Percentiles rank a stretch among this genome's conserved stretches.
Conservation (phyloP, 2,329 filamentous ascomycete genomes). For the Talaromyces pinophilus region DNA sequence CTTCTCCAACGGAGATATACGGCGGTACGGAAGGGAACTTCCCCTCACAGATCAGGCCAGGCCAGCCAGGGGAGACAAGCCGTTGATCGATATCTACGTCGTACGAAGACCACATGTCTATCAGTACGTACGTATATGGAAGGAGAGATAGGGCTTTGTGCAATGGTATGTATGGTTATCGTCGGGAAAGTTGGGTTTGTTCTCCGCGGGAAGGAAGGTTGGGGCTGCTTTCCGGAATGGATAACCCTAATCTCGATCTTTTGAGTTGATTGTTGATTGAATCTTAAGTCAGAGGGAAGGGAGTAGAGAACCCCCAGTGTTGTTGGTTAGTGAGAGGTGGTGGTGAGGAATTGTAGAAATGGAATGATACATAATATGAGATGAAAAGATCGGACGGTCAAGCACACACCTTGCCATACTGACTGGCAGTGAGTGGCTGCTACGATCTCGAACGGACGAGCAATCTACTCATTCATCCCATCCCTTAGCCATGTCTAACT, state of each 20-base stretch:
- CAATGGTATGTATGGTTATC: background rate
- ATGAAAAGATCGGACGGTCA: no score
- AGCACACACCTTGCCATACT: no score
- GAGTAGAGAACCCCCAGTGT: background rate
- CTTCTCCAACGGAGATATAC: slow-evolving; percentile 1
- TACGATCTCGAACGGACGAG: no score
- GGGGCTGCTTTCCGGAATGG: background rate
- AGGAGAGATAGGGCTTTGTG: background rate
- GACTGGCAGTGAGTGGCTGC: no score
- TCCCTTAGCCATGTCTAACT: background rate
- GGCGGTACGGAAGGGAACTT: background rate
- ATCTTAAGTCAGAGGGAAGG: background rate
- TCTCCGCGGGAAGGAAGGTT: background rate
- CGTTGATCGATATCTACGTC: background rate
- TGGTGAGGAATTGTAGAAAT: background rate
- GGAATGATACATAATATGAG: no score
- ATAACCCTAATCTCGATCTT: background rate
- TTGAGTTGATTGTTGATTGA: background rate
- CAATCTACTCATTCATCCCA: background rate
- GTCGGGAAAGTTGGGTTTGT: background rate
- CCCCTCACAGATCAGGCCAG: slow-evolving; percentile 1
- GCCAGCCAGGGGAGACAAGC: background rate
- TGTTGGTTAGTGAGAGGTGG: background rate
- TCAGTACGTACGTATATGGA: background rate
- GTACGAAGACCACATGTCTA: background rate